phyloP scores from a whole-genome alignment of 441 rosid species.

The Geranium incanum region DNA sequence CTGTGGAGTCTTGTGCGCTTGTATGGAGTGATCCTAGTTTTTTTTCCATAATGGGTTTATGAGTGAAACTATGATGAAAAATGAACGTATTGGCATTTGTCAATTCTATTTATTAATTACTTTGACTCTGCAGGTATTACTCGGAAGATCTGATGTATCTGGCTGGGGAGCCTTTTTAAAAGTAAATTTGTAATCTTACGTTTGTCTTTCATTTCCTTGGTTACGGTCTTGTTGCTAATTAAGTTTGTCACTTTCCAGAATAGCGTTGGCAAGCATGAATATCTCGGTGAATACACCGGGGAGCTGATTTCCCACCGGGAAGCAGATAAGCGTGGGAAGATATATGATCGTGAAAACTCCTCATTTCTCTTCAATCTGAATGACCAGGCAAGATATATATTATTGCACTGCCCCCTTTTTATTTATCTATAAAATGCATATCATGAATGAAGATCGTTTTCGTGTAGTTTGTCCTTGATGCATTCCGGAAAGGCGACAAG shows the following conservation, averaged over 20 bases:
- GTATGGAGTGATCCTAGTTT: not conserved
- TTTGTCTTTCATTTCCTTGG: constrained; percentile 5
- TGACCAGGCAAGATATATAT: constrained; percentile 58
- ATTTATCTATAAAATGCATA: constrained; percentile 1
- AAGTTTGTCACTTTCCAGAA: constrained; percentile 42
- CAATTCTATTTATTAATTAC: not conserved
- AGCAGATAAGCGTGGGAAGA: constrained; percentile 98
- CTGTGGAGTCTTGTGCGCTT: not conserved
- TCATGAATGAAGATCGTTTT: constrained; percentile 2
- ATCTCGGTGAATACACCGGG: constrained; percentile 97
- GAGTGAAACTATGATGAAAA: not conserved
- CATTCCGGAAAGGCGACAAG: constrained; percentile 95
- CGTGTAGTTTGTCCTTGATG: constrained; percentile 93
- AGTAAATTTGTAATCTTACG: constrained; percentile 35
- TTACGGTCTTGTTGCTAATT: constrained; percentile 20
- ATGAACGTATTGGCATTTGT: not conserved
- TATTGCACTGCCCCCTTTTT: not conserved
- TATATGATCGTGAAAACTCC: constrained; percentile 94
- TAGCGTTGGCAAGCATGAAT: constrained; percentile 89
- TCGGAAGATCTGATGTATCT: constrained; percentile 90
- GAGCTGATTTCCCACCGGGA: constrained; percentile 95
- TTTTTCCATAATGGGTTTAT: not conserved
- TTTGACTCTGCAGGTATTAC: constrained; percentile 57
- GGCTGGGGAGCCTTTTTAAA: constrained; percentile 99
- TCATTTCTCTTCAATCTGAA: constrained; percentile 95